Evolutionary conservation across 495 filamentous ascomycete species (phyloP).

Genomic region (Tuber melanosporum): DNA sequence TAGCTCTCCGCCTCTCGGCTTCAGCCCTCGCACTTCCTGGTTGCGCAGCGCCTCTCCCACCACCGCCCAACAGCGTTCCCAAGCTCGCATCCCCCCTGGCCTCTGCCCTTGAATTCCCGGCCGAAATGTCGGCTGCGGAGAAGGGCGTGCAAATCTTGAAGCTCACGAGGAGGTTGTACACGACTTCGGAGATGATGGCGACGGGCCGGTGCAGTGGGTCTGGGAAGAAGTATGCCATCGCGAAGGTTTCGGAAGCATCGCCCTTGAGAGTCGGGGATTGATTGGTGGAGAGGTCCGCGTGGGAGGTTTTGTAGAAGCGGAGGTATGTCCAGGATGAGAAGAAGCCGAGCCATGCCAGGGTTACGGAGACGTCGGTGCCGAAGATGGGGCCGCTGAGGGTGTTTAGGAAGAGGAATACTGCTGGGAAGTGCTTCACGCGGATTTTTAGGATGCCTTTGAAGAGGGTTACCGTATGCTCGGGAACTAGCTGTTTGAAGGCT

Average conservation of each 20-base stretch:
- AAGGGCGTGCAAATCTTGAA: constrained; percentile 77
- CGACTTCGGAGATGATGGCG: constrained; percentile 60
- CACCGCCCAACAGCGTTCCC: constrained; percentile 53
- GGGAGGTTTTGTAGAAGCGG: constrained; percentile 77
- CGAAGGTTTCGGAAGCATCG: constrained; percentile 89
- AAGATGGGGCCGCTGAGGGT: constrained; percentile 70
- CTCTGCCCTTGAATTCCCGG: constrained; percentile 61
- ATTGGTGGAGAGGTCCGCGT: constrained; percentile 56
- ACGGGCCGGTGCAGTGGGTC: constrained; percentile 74
- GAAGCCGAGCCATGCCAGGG: constrained; percentile 76
- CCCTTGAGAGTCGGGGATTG: constrained; percentile 63
- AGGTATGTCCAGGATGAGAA: constrained; percentile 91
- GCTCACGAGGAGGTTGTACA: constrained; percentile 68
- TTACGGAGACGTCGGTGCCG: constrained; percentile 74
- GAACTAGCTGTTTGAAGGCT: constrained; percentile 95
- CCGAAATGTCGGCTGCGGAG: constrained; percentile 73
- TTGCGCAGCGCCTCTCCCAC: constrained; percentile 38
- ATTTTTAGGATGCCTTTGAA: constrained; percentile 80
- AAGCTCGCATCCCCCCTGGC: constrained; percentile 62
- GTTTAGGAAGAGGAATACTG: constrained; percentile 76
- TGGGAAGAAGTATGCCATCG: constrained; percentile 78
- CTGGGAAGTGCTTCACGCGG: constrained; percentile 88
- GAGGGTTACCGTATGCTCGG: constrained; percentile 93
- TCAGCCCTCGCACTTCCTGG: constrained; percentile 65
- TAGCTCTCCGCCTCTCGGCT: constrained; percentile 78